Evolutionary conservation across 352 stramenopile species (phyloP).

Genomic region (Phytophthora fragariae): DNA sequence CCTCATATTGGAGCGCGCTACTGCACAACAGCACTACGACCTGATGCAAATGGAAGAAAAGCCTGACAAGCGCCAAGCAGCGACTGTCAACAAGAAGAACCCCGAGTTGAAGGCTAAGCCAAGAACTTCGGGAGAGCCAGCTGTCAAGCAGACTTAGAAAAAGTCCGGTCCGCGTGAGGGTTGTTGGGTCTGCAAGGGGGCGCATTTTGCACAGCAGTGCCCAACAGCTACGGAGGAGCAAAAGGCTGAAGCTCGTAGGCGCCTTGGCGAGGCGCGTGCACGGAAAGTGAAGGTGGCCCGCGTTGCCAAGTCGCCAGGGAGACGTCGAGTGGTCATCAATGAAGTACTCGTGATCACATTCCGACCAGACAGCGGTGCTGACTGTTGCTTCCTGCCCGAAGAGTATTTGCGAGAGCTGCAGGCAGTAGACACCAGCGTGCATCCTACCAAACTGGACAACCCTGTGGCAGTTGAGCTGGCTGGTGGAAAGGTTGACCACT

Average conservation of each 20-base stretch:
- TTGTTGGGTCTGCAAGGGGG: conserved; percentile 14
- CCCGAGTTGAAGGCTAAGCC: background rate
- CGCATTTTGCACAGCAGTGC: conserved; percentile 15
- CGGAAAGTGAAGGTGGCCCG: conserved; percentile 11
- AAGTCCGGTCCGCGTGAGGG: conserved; percentile 3
- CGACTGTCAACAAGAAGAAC: background rate
- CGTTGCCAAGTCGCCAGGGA: background rate
- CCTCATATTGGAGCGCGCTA: conserved; percentile 17
- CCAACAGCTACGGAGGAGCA: conserved; percentile 17
- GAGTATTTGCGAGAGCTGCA: conserved; percentile 3
- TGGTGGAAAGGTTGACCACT: conserved; percentile 4
- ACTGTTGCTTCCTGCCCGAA: conserved; percentile 13
- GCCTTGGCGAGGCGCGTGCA: conserved; percentile 8
- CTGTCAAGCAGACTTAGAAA: conserved; percentile 1
- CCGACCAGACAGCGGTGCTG: conserved; percentile 1
- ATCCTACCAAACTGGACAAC: background rate
- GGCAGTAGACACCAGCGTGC: background rate
- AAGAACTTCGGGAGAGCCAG: background rate
- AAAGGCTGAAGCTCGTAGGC: conserved; percentile 3
- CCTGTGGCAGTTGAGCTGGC: conserved; percentile 5
- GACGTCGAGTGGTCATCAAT: conserved; percentile 11
- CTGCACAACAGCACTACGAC: conserved; percentile 16
- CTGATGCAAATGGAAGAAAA: conserved; percentile 17
- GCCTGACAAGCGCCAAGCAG: background rate
- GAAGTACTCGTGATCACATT: conserved; percentile 16